These are phyloP conservation scores for Phytophthora hibernalis DNA, from an alignment of 352 stramenopile species.

Conservation along the genomic window DNA sequence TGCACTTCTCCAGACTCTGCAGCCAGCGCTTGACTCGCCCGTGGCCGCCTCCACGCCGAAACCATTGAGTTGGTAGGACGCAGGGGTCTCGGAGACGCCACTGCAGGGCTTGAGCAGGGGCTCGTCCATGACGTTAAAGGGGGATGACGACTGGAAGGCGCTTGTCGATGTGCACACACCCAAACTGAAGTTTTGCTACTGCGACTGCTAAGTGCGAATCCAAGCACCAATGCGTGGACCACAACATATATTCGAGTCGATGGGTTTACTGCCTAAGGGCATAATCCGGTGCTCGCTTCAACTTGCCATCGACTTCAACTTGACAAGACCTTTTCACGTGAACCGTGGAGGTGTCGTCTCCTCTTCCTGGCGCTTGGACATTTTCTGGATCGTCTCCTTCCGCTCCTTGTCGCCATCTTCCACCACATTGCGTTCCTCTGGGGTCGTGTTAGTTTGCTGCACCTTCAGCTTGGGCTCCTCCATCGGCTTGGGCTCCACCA, in stretches of 20 bases:
- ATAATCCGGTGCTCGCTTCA: conserved; percentile 10
- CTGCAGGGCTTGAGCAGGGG: conserved; percentile 24
- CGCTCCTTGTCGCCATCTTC: conserved; percentile 36
- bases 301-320: conserved; percentile 3
- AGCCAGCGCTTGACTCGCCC: conserved; percentile 78
- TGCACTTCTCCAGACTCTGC: conserved; percentile 68
- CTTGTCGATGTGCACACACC: no score
- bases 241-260: conserved; percentile 9
- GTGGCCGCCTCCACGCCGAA: conserved; percentile 44
- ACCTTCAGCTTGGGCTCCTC: conserved; percentile 2
- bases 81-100: background rate
- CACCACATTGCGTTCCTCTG: conserved; percentile 30
- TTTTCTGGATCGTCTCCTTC: conserved; percentile 62
- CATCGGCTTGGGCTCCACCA: conserved; percentile 5
- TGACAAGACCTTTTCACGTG: conserved; percentile 9
- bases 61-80: conserved; percentile 41
- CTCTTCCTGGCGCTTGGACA: conserved; percentile 67
- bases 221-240: conserved; percentile 19
- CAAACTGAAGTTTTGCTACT: no score
- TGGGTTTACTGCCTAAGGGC: background rate
- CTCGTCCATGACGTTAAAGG: conserved; percentile 29
- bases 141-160: conserved; percentile 7
- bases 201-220: conserved; percentile 18
- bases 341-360: conserved; percentile 68
- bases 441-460: conserved; percentile 16